Evolutionary conservation across 2,329 filamentous ascomycete genomes (phyloP).

Genomic region (Chaetomiaceae sp.): DNA sequence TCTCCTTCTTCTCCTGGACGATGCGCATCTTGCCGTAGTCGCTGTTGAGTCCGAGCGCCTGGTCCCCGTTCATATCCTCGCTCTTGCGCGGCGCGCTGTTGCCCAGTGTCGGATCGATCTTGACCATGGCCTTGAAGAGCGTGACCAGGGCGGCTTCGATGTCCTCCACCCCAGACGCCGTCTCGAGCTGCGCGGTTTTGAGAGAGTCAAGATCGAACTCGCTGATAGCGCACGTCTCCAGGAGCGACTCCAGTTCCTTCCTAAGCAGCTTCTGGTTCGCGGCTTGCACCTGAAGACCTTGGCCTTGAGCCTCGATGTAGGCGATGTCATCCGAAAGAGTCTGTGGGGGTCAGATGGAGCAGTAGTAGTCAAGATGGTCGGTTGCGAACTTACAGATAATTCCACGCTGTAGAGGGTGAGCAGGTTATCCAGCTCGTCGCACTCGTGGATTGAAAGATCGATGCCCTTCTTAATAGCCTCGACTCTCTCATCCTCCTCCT

Average conservation of each 20-base stretch:
- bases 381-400: slow-evolving; percentile 60
- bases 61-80: slow-evolving; percentile 42
- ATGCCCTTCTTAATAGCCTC: slow-evolving; percentile 80
- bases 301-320: slow-evolving; percentile 94
- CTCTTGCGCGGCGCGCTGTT: slow-evolving; percentile 42
- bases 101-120: slow-evolving; percentile 79
- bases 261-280: slow-evolving; percentile 93
- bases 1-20: slow-evolving; percentile 87
- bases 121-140: slow-evolving; percentile 86
- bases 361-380: no score
- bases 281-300: slow-evolving; percentile 93
- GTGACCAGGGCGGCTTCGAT: slow-evolving; percentile 73
- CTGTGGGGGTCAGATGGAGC: slow-evolving; percentile 38
- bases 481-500: slow-evolving; percentile 85
- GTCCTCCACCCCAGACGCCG: slow-evolving; percentile 61
- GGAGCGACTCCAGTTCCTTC: slow-evolving; percentile 79
- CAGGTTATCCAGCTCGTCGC: slow-evolving; percentile 91
- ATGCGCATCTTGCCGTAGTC: slow-evolving; percentile 88
- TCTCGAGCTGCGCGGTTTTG: slow-evolving; percentile 66
- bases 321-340: slow-evolving; percentile 93
- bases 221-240: slow-evolving; percentile 87
- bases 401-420: slow-evolving; percentile 93
- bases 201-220: slow-evolving; percentile 68
- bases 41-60: slow-evolving; percentile 52
- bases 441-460: slow-evolving; percentile 86